Conservation (phyloP, 257 asterid genomes). For the Gentiana dahurica region DNA sequence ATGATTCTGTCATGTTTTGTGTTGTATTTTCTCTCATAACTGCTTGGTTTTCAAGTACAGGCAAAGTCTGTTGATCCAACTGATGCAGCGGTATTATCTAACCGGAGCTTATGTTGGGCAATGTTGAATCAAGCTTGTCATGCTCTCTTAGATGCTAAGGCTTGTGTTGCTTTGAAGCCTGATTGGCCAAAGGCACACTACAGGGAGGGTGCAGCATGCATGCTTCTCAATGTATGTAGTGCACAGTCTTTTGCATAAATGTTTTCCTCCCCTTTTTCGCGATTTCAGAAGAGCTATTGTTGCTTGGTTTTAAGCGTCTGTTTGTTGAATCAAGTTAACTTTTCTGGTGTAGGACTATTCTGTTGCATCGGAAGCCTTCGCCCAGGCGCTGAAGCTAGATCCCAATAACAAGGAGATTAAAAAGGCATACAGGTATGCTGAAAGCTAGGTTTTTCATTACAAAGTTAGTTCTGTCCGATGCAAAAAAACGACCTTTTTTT, state of each 20-base stretch:
- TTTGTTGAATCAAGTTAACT: no score
- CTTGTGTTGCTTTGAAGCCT: constrained; percentile 2
- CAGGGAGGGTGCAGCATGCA: constrained; percentile 12
- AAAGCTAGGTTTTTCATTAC: no score
- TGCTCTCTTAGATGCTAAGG: constrained; percentile 6
- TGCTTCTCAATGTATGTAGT: neutral
- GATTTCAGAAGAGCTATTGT: no score
- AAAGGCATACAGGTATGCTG: constrained; percentile 5
- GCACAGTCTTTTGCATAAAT: neutral
- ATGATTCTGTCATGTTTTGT: no score
- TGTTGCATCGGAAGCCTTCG: constrained; percentile 11
- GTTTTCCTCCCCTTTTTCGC: no score
- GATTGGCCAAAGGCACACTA: constrained; percentile 11
- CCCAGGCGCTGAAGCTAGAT: constrained; percentile 12
- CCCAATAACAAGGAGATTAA: constrained; percentile 15
- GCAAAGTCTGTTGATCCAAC: constrained; percentile 1
- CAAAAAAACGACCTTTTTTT: no score
- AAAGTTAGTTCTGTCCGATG: no score
- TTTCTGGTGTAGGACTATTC: constrained; percentile 5
- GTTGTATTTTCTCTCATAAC: no score
- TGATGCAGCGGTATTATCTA: constrained; percentile 8
- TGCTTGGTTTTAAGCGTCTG: no score
- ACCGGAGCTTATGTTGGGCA: constrained; percentile 7
- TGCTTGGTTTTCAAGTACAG: neutral
- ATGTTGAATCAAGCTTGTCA: neutral